Evolutionary conservation across 2,329 filamentous ascomycete genomes (phyloP).

Genomic region (Talaromyces verruculosus): DNA sequence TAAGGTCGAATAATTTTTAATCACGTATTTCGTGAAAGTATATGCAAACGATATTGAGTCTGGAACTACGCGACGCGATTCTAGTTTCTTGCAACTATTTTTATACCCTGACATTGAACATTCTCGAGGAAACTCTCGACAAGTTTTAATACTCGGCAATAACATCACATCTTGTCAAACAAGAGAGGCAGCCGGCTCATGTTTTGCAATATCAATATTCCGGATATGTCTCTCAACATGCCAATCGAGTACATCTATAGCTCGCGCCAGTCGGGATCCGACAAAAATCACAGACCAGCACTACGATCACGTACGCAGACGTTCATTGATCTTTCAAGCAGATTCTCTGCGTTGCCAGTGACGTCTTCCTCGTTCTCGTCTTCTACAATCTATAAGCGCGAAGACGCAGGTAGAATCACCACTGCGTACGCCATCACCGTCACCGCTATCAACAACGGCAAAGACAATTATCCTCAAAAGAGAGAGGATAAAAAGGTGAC

Average conservation of each 20-base stretch:
- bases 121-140: background rate
- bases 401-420: constrained; percentile 5
- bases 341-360: constrained; percentile 10
- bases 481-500: background rate
- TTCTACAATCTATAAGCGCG: constrained; percentile 9
- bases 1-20: background rate
- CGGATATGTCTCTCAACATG: constrained; percentile 11
- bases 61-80: constrained; percentile 4
- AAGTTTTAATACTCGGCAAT: background rate
- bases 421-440: constrained; percentile 17
- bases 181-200: background rate
- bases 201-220: constrained; percentile 6
- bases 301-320: constrained; percentile 17
- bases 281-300: constrained; percentile 7
- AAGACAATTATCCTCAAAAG: background rate
- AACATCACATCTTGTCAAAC: background rate
- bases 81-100: background rate
- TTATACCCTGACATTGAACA: background rate
- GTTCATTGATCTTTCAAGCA: constrained; percentile 15
- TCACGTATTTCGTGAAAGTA: background rate
- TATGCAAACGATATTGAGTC: background rate
- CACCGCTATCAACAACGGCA: constrained; percentile 14
- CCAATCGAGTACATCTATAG: constrained; percentile 1
- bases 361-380: constrained; percentile 13
- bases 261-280: background rate